Evolutionary conservation across 768 basidiomycete genomes (phyloP).

Genomic region (Boletus vinaceobasis): DNA sequence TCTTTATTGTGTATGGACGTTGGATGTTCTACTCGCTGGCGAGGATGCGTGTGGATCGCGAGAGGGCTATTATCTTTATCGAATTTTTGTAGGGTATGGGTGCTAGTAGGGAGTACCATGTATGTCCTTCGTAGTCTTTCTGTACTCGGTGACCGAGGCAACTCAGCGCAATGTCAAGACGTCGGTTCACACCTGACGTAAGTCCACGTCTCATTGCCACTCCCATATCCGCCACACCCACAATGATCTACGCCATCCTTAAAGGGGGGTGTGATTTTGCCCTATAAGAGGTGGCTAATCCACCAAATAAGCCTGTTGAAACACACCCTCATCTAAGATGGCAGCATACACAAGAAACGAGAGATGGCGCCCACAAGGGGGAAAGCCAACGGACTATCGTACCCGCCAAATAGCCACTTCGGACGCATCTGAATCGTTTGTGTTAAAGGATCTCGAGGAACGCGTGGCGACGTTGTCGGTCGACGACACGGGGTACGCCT

Average conservation of each 20-base stretch:
- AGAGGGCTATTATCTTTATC: slow-evolving; percentile 23
- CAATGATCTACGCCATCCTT: slow-evolving; percentile 10
- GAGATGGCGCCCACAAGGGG: slow-evolving; percentile 13
- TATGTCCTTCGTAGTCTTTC: background rate
- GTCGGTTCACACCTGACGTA: background rate
- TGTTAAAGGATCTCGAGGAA: slow-evolving; percentile 22
- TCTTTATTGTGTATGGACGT: background rate
- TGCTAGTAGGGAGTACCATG: background rate
- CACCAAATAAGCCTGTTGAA: background rate
- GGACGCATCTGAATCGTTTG: slow-evolving; percentile 4
- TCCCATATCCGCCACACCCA: background rate
- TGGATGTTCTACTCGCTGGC: slow-evolving; percentile 21
- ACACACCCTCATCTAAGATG: slow-evolving; percentile 10
- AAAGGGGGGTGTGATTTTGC: background rate
- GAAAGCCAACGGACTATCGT: slow-evolving; percentile 6
- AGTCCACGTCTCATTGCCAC: background rate
- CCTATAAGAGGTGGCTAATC: background rate
- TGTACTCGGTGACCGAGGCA: background rate
- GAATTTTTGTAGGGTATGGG: slow-evolving; percentile 16
- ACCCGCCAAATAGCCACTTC: background rate
- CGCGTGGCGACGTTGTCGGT: slow-evolving; percentile 15
- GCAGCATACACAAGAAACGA: slow-evolving; percentile 12
- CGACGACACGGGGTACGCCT: slow-evolving; percentile 5
- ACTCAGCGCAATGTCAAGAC: background rate
- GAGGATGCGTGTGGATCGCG: slow-evolving; percentile 7